phyloP scores from a whole-genome alignment of 805 yeast genomes.

The Tetrapisispora namnaoensis region DNA sequence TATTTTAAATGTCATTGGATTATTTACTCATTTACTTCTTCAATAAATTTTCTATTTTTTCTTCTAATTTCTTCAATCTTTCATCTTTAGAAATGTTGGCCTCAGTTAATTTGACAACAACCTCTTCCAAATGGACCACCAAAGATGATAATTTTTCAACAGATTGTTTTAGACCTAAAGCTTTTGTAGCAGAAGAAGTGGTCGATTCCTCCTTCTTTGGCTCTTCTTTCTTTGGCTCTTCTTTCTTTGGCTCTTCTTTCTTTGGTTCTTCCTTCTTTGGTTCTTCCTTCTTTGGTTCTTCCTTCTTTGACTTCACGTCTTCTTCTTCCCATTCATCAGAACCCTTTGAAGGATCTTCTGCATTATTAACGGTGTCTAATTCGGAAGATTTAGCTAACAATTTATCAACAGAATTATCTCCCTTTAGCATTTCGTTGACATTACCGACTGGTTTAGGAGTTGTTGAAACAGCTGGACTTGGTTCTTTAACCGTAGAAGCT shows the following conservation, averaged over 20 bases:
- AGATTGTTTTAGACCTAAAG: conserved; percentile 61
- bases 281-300: conserved; percentile 21
- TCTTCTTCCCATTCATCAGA: conserved; percentile 28
- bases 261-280: conserved; percentile 9
- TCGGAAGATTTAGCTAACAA: conserved; percentile 23
- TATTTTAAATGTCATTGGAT: background rate
- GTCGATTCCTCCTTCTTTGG: conserved; percentile 7
- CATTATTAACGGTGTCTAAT: conserved; percentile 24
- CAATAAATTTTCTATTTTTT: conserved; percentile 47
- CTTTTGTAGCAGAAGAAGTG: conserved; percentile 27
- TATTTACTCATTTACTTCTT: conserved; percentile 9
- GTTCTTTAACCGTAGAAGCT: conserved; percentile 69
- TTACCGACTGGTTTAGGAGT: conserved; percentile 6
- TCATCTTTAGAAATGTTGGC: conserved; percentile 58
- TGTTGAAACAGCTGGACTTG: conserved; percentile 22
- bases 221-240: conserved; percentile 9
- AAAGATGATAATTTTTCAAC: conserved; percentile 56
- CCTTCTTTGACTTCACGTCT: conserved; percentile 7
- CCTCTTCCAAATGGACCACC: conserved; percentile 47
- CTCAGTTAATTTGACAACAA: conserved; percentile 41
- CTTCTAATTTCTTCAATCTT: conserved; percentile 47
- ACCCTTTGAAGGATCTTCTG: conserved; percentile 29
- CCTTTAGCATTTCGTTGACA: conserved; percentile 17
- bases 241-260: conserved; percentile 8
- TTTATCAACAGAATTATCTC: conserved; percentile 22